Conservation (phyloP, 1,284 basidiomycete genomes). For the Serendipita sp. region DNA sequence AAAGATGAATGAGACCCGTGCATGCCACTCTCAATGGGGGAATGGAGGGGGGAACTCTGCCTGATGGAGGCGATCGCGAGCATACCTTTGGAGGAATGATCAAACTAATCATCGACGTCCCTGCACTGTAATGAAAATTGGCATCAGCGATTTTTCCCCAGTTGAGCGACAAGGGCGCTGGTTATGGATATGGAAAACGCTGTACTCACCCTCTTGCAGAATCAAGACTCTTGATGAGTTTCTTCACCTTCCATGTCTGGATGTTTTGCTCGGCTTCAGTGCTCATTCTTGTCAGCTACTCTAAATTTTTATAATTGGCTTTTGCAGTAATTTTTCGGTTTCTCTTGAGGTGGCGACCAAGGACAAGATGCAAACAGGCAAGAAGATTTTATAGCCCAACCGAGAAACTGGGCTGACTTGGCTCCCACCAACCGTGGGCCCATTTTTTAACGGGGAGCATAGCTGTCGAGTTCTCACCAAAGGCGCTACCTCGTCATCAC, state of each 20-base stretch:
- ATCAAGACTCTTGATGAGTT: slow-evolving; percentile 92
- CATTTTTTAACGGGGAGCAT: no score
- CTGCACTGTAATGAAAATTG: slow-evolving; percentile 44
- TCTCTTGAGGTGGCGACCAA: neutral
- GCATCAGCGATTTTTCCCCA: neutral
- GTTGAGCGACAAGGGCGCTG: neutral
- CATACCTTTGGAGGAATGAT: slow-evolving; percentile 87
- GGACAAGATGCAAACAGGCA: no score
- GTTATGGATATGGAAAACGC: neutral
- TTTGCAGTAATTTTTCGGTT: neutral
- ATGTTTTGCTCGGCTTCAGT: slow-evolving; percentile 64
- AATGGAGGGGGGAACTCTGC: neutral
- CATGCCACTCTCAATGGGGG: neutral
- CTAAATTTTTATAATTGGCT: neutral
- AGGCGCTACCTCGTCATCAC: no score
- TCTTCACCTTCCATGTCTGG: slow-evolving; percentile 96
- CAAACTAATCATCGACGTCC: slow-evolving; percentile 98
- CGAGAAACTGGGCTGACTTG: no score
- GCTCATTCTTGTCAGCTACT: neutral
- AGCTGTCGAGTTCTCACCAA: no score
- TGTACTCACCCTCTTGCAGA: slow-evolving; percentile 66
- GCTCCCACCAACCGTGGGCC: no score
- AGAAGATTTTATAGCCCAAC: no score
- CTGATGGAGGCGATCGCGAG: slow-evolving; percentile 1
- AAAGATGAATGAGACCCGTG: neutral